Conservation (phyloP, 1,284 basidiomycete species). For the Amylostereum areolatum region DNA sequence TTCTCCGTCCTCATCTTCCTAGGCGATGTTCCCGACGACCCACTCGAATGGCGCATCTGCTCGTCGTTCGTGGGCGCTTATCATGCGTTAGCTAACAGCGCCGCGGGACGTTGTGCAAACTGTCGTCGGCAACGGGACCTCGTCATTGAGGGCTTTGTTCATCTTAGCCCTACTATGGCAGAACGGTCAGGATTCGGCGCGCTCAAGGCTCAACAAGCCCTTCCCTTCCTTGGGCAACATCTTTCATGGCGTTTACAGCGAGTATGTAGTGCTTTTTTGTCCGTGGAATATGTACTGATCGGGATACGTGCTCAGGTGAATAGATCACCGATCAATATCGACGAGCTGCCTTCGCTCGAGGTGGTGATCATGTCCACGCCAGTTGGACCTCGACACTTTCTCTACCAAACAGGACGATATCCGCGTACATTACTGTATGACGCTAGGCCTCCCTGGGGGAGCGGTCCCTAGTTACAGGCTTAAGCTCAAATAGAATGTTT, state of each 20-base stretch:
- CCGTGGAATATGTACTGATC: background rate
- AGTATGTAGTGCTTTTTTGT: background rate
- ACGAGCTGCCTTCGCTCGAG: conserved; percentile 8
- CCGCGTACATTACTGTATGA: too few species aligned
- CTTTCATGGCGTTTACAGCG: background rate
- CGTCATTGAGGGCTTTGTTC: background rate
- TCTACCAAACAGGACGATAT: background rate
- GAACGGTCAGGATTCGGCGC: background rate
- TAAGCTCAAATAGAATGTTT: too few species aligned
- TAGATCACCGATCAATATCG: background rate
- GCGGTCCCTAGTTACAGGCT: too few species aligned
- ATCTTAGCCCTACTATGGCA: background rate
- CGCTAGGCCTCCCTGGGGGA: too few species aligned
- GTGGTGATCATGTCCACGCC: conserved; percentile 2
- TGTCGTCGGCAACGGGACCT: background rate
- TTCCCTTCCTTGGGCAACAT: background rate
- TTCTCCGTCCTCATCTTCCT: background rate
- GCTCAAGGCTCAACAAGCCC: background rate
- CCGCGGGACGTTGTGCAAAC: background rate
- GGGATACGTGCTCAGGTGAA: background rate
- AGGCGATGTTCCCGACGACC: background rate
- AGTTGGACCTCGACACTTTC: background rate
- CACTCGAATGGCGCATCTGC: background rate
- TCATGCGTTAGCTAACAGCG: background rate
- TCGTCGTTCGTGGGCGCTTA: background rate